Base-by-base conservation (phyloP, 257 asterid species). In the Lavandula angustifolia region DNA sequence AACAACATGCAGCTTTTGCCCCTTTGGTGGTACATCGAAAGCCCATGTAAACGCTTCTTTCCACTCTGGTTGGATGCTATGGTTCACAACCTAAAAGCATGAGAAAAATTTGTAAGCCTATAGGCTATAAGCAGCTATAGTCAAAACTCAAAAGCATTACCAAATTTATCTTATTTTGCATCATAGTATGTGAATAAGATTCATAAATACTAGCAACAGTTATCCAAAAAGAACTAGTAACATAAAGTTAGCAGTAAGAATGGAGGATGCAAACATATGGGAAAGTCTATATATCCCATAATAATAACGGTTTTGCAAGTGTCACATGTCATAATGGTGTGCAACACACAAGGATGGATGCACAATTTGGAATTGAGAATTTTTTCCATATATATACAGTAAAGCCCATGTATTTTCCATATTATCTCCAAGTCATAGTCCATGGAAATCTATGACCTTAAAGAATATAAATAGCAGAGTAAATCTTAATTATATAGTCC, bases 1-100 rank as follows among this genome's bases (percentile, higher is more conserved):
- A 44, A 69, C 60, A 62, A 90, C 80, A 57, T 82, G 84, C 43
- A 90, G 74, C 90, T 87, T 90, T 76, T 90, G 97, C 64, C 94
- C 95, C 79, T 84, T 90, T 1, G 97, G 97, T n/a, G 97, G 97
- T 22, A 81, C 84, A 67, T 90, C 95, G 57, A 90, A 90, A 62
- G 92, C 95, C 97, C 97, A 90, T 13, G 90, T 82, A 82, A 90
- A 90, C 53, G 71, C 79, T 79, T 90, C 92, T 43, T 87, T 68
- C 97, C 95, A 87, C 80, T 90, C 95, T 11, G 95, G 95, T 1
- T 90, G 80, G 8, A 80, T 72, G 77, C 58, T 80, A 61, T 80
- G 85, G 80, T 75, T 79, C 76, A 87, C 85, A 29, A 86, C 90
- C 97, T 89, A 73, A 54, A 55, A 54, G 51, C 17, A 57, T 31